Percentiles rank a stretch among this genome's conserved stretches.
Conservation (phyloP, 345 rosid species). For the Aquilaria sinensis region DNA sequence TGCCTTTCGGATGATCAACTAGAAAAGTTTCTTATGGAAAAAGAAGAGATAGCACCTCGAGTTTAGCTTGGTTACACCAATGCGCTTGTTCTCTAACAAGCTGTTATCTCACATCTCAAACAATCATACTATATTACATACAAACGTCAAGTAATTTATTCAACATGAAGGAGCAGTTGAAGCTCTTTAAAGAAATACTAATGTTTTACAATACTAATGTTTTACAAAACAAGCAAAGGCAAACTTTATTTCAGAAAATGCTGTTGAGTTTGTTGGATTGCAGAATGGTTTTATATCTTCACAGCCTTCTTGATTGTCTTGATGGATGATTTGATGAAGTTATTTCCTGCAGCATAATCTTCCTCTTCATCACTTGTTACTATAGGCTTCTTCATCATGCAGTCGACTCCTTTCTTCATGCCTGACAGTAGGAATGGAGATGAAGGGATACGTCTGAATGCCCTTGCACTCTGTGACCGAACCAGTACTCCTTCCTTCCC, state of each 20-base stretch:
- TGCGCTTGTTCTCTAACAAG: conserved; percentile 22
- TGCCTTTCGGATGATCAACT: too few relatives aligned
- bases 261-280: background rate
- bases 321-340: conserved; percentile 69
- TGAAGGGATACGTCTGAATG: conserved; percentile 72
- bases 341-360: conserved; percentile 41
- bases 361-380: conserved; percentile 57
- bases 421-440: conserved; percentile 80
- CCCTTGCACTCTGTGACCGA: conserved; percentile 87
- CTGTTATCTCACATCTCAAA: conserved; percentile 33
- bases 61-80: too few relatives aligned
- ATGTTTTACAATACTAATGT: background rate
- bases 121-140: conserved; percentile 13
- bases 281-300: conserved; percentile 25
- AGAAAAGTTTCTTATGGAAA: background rate
- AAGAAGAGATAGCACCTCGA: background rate
- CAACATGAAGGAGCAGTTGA: conserved; percentile 6
- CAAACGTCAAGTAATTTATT: conserved; percentile 15
- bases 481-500: conserved; percentile 37
- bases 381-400: conserved; percentile 72
- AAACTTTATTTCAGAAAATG: conserved; percentile 1
- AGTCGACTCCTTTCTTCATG: conserved; percentile 77
- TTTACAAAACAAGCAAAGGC: background rate
- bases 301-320: conserved; percentile 66
- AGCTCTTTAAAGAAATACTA: conserved; percentile 12